Evolutionary conservation across 2,329 filamentous ascomycete species (phyloP).

Genomic region (Plectosphaerella sp.): DNA sequence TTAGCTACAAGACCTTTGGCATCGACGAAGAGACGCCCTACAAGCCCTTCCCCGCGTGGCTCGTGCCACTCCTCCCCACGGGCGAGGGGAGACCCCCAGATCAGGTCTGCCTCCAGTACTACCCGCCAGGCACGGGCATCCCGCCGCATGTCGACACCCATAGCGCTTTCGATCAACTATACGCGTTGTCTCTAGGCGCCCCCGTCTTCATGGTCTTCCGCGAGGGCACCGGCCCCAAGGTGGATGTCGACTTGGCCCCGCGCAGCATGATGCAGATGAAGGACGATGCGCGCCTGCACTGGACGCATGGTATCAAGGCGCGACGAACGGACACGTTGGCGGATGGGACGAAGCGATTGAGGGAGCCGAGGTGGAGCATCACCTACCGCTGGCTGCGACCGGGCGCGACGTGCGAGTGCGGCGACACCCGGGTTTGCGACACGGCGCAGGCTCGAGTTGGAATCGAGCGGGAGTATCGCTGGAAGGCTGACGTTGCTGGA

Average conservation of each 20-base stretch:
- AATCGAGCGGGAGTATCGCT: slow-evolving; percentile 45
- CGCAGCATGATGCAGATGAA: slow-evolving; percentile 48
- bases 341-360: slow-evolving; percentile 38
- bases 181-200: slow-evolving; percentile 36
- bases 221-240: slow-evolving; percentile 18
- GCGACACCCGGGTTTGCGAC: slow-evolving; percentile 44
- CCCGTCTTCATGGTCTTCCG: slow-evolving; percentile 41
- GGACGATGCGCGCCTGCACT: slow-evolving; percentile 45
- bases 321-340: slow-evolving; percentile 44
- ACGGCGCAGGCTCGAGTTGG: slow-evolving; percentile 41
- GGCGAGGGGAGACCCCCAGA: slow-evolving; percentile 41
- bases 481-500: slow-evolving; percentile 27
- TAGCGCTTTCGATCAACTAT: slow-evolving; percentile 37
- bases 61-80: slow-evolving; percentile 40
- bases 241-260: slow-evolving; percentile 42
- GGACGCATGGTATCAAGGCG: slow-evolving; percentile 51
- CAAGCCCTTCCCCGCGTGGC: slow-evolving; percentile 46
- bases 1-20: slow-evolving; percentile 55
- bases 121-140: slow-evolving; percentile 55
- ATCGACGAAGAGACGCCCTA: slow-evolving; percentile 45
- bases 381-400: slow-evolving; percentile 50
- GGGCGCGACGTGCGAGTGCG: slow-evolving; percentile 43
- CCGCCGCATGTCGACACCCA: slow-evolving; percentile 57
- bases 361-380: slow-evolving; percentile 47
- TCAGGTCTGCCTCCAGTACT: slow-evolving; percentile 57